Evolutionary conservation across 176 grass and related monocot species (phyloP), one percentile per base, ranked within the genome.

Genomic region (Ampelocalamus luodianensis): DNA sequence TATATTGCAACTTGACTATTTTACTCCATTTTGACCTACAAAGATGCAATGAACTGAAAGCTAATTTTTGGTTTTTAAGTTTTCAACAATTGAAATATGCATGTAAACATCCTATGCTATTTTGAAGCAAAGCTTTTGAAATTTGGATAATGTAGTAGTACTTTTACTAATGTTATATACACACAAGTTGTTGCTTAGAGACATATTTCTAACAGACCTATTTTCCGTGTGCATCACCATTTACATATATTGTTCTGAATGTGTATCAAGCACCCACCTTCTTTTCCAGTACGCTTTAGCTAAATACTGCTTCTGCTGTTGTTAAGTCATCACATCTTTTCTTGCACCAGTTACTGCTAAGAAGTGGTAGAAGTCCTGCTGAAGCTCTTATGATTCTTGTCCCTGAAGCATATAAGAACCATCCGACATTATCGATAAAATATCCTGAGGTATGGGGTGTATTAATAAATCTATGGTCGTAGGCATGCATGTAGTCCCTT

Each of bases 331-430:
- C 16, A 44, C 22, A 79, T 76, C 18, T 63, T 85, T 85, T 86
- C 81, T 92, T 90, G 37, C 71, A 62, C 83, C 79, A 99, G 97
- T 86, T 99, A 83, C 71, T 99, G 42, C 32, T 96, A 87, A 89
- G 93, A 87, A 99, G 97, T 89, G 97, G 97, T 82, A 91, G 93
- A 82, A 96, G 82, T 83, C 92, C 97, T 60, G 91, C 85, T 85
- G 97, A 99, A 96, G 92, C 91, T 88, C 79, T 99, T 71, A 94
- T 96, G 97, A 91, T 99, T 87, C 97, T 99, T 16, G 97, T 99
- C 59, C 97, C 97, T 72, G 97, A 99, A 86, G 97, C 88, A 84
- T 99, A 99, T 78, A 99, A 99, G 86, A 99, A 99, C 73, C 97
- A 99, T 87, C 97, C 97, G 18, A 99, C 97, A 72, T 79, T 99